These are phyloP conservation scores for Akanthomyces lecanii DNA, from an alignment of 2,329 filamentous ascomycete genomes.

Conservation along the genomic window DNA sequence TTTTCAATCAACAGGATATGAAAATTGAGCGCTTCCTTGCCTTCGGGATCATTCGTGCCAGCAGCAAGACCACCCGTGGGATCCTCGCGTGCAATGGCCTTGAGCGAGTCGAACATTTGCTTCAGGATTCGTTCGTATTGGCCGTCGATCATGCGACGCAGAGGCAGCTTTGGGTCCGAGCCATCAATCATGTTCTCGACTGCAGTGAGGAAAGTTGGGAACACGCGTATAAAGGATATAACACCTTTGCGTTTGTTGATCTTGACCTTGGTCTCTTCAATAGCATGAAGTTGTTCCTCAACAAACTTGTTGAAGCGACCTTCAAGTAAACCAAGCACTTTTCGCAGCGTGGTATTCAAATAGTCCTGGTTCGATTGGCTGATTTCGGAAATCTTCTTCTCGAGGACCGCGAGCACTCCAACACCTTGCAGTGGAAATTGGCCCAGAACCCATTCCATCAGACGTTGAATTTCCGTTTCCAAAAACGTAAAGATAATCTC, in stretches of 20 bases:
- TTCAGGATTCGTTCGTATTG: slow-evolving; percentile 87
- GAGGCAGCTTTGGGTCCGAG: slow-evolving; percentile 52
- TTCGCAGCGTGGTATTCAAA: slow-evolving; percentile 72
- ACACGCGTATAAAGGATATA: slow-evolving; percentile 90
- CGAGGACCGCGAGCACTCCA: slow-evolving; percentile 75
- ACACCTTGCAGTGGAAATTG: slow-evolving; percentile 88
- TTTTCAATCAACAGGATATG: slow-evolving; percentile 97
- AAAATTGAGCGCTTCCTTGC: slow-evolving; percentile 95
- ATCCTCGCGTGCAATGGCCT: slow-evolving; percentile 80
- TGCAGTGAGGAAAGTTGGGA: slow-evolving; percentile 77
- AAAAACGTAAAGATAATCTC: slow-evolving; percentile 83
- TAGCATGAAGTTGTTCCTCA: slow-evolving; percentile 89
- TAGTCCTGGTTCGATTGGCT: slow-evolving; percentile 93
- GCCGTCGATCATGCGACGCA: slow-evolving; percentile 75
- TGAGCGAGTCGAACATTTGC: slow-evolving; percentile 95
- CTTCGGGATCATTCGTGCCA: slow-evolving; percentile 60
- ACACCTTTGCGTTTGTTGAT: slow-evolving; percentile 98
- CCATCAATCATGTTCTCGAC: slow-evolving; percentile 78
- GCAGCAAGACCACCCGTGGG: slow-evolving; percentile 43
- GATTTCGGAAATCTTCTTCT: slow-evolving; percentile 72
- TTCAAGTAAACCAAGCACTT: slow-evolving; percentile 70
- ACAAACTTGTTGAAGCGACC: slow-evolving; percentile 82
- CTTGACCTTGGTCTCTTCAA: slow-evolving; percentile 98
- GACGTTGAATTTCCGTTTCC: slow-evolving; percentile 68
- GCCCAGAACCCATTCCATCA: slow-evolving; percentile 79